Evolutionary conservation across 257 asterid species (phyloP), one percentile per base, ranked within the genome.

Genomic region (Solanum pinnatisectum): DNA sequence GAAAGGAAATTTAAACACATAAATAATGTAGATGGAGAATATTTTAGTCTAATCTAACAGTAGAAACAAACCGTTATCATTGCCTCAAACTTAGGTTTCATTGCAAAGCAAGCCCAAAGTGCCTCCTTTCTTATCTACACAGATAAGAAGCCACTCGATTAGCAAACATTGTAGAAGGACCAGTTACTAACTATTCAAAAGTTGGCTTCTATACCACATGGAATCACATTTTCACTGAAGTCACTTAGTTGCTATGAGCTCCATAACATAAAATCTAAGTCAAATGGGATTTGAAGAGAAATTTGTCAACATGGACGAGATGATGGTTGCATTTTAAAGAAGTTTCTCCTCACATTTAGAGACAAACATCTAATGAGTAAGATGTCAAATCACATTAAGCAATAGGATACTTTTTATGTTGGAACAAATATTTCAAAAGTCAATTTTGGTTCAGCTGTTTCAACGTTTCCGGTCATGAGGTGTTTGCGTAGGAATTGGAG

Each of bases 91-190:
- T 92, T 89, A 84, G 98, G 99, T 91, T 87, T 94, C 98, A 96
- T 93, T 18, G 99, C 99, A 88, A 95, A 94, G 92, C 96, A 95
- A 81, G 99, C 98, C 99, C 99, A 97, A 46, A 96, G 98, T 86
- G 99, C 99, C 91, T 97, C 99, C 93, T 96, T 97, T 88, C 99
- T 94, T 91, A 96, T 93, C 99, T 97, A 89, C 90, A 91, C 81
- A 36, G 37, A 82, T 56, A 87, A 86, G 37, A 79, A 27, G 67
- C 67, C 85, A 46, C n/a, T 46, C 42, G 15, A 46, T 81, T 81
- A 81, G 67, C 39, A 81, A 46, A 81, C 68, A 46, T 18, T 49
- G 85, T 46, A 81, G 85, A 81, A 10, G 30, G 70, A 32, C 30
- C 20, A 30, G 67, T 81, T 46, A 81, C 40, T 81, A 46, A 46